Conservation (phyloP, 2,329 filamentous ascomycete genomes). For the Coniella vitis region DNA sequence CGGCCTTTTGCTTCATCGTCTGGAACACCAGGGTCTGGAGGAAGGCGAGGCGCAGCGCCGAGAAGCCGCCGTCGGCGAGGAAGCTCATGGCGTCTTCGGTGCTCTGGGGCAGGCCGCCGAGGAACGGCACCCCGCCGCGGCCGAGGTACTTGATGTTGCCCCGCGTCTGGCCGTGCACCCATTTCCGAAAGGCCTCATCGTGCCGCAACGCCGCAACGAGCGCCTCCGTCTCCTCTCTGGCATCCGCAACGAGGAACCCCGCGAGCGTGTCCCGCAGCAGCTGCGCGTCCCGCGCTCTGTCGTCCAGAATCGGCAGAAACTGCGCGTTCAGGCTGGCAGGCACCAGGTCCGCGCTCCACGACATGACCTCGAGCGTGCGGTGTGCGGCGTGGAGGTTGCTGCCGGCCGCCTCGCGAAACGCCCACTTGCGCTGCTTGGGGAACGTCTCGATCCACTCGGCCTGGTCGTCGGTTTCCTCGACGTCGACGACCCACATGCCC, state of each 20-base stretch:
- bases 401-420: slow-evolving; percentile 33
- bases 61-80: slow-evolving; percentile 54
- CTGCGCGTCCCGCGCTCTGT: slow-evolving; percentile 41
- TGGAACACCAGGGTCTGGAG: slow-evolving; percentile 41
- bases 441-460: slow-evolving; percentile 61
- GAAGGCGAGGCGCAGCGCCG: slow-evolving; percentile 39
- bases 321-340: slow-evolving; percentile 57
- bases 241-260: slow-evolving; percentile 39
- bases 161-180: slow-evolving; percentile 38
- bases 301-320: slow-evolving; percentile 61
- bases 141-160: slow-evolving; percentile 31
- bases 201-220: slow-evolving; percentile 45
- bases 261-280: slow-evolving; percentile 43
- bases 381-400: slow-evolving; percentile 40
- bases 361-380: slow-evolving; percentile 59
- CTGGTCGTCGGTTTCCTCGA: slow-evolving; percentile 34
- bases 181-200: slow-evolving; percentile 44
- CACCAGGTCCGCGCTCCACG: slow-evolving; percentile 37
- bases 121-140: slow-evolving; percentile 33
- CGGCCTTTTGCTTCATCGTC: slow-evolving; percentile 45
- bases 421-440: slow-evolving; percentile 63
- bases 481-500: slow-evolving; percentile 65
- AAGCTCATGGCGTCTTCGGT: slow-evolving; percentile 45
- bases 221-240: slow-evolving; percentile 44
- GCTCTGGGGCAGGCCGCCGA: slow-evolving; percentile 43